These are phyloP conservation scores for Aspergillus proliferans DNA, from an alignment of 2,329 filamentous ascomycete species.

Conservation along the genomic window DNA sequence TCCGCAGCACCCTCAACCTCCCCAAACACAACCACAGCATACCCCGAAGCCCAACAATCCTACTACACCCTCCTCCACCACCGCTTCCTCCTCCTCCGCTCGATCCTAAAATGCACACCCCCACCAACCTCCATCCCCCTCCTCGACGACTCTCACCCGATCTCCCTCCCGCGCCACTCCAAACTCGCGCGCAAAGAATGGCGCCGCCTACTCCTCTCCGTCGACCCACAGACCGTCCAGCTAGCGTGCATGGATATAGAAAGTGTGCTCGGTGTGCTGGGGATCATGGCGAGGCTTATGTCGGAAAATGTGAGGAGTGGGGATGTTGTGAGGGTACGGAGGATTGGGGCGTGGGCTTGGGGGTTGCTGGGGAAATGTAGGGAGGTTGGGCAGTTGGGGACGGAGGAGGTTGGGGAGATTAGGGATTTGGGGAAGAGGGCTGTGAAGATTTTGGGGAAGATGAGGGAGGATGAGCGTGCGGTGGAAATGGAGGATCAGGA, in stretches of 20 bases:
- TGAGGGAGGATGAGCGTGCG: constrained; percentile 40
- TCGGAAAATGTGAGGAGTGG: constrained; percentile 58
- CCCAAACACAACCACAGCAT: constrained; percentile 4
- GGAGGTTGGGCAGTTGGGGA: constrained; percentile 66
- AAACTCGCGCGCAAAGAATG: constrained; percentile 53
- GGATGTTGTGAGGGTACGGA: constrained; percentile 54
- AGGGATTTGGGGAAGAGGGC: constrained; percentile 76
- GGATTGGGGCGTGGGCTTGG: constrained; percentile 80
- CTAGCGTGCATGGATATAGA: constrained; percentile 52
- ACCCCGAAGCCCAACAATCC: constrained; percentile 51
- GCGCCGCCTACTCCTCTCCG: constrained; percentile 33
- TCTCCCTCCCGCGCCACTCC: constrained; percentile 49
- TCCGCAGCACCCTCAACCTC: background rate
- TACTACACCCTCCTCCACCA: constrained; percentile 63
- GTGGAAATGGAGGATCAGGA: constrained; percentile 25
- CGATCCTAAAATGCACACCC: constrained; percentile 52
- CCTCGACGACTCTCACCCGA: constrained; percentile 49
- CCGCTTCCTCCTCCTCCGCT: constrained; percentile 61
- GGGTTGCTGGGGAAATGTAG: constrained; percentile 69
- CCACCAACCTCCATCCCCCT: constrained; percentile 48
- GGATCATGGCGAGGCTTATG: constrained; percentile 53
- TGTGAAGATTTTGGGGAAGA: constrained; percentile 41
- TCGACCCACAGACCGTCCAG: constrained; percentile 45
- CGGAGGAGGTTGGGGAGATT: constrained; percentile 67
- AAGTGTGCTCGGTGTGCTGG: constrained; percentile 60